phyloP scores from a whole-genome alignment of 805 yeast species.

The Yarrowia sp. region DNA sequence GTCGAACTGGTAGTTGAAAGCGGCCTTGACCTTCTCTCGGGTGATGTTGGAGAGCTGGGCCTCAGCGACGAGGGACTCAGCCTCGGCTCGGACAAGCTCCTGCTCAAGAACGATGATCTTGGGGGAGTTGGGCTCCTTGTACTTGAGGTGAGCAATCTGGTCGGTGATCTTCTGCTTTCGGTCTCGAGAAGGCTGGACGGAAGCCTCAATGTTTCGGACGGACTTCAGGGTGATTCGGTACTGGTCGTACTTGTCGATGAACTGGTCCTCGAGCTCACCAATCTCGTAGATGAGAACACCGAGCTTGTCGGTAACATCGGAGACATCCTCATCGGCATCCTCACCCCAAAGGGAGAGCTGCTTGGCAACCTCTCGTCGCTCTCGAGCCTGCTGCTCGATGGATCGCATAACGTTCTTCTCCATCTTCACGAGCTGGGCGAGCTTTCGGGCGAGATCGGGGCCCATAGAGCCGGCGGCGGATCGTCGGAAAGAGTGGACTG shows the following conservation, averaged over 20 bases:
- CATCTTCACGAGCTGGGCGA: constrained; percentile 88
- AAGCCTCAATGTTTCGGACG: constrained; percentile 92
- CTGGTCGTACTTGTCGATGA: constrained; percentile 96
- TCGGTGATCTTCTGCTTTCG: constrained; percentile 97
- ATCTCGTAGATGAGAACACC: constrained; percentile 94
- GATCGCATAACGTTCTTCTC: constrained; percentile 95
- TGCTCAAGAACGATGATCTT: constrained; percentile 94
- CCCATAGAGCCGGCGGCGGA: constrained; percentile 88
- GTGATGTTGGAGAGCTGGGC: constrained; percentile 98
- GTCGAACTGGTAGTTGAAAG: constrained; percentile 95
- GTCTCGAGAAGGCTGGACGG: constrained; percentile 97
- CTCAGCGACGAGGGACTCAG: constrained; percentile 97
- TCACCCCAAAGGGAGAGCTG: constrained; percentile 98
- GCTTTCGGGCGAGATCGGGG: constrained; percentile 90
- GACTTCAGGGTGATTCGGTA: constrained; percentile 94
- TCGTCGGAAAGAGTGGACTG: constrained; percentile 51
- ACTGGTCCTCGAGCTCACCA: constrained; percentile 97
- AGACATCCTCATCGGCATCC: constrained; percentile 94
- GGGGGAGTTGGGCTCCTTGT: constrained; percentile 97
- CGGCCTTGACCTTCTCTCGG: constrained; percentile 95
- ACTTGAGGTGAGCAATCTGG: constrained; percentile 94
- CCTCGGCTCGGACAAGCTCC: constrained; percentile 98
- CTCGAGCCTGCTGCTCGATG: constrained; percentile 86
- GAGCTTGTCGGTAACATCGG: constrained; percentile 94
- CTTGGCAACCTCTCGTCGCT: constrained; percentile 94